Evolutionary conservation across 495 filamentous ascomycete genomes (phyloP), one percentile per base, ranked within the genome.

Genomic region (Viridothelium virens): DNA sequence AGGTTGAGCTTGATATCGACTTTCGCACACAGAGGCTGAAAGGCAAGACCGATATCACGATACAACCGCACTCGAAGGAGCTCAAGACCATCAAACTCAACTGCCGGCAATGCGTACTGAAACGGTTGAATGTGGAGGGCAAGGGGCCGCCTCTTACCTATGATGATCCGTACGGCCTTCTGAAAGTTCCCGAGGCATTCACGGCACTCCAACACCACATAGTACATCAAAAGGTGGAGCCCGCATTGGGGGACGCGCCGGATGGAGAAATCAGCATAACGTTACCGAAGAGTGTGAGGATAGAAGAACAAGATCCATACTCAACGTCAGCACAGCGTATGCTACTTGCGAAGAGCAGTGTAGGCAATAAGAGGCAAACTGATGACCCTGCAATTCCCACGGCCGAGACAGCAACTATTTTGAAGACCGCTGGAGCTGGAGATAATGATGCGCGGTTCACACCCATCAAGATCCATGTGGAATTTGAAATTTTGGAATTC

Each of bases 1-100:
- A 87, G 73, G 86, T 98, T 63, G 87, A 92, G 67, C 80, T 97
- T 63, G 92, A 97, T 66, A 82, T 98, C 68, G 86, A 97, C 76
- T 91, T 98, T 70, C 79, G 80, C 61, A 83, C 82, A 34, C 87
- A 87, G 72, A 86, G 82, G 72, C 74, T 97, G 70, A 88, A 82
- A 70, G 94, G 94, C 39, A 88, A 84, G 69, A 89, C 89, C 10
- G 89, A 90, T 63, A 89, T 98, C 67, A 85, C 87, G 1, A 83
- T 97, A 53, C 84, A 89, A 67, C 88, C 89, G 12, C 83, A 86
- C 38, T 76, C 79, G 48, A 83, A 85, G 59, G 83, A 90, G 9
- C 78, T 96, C 37, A 81, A 81, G 48, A 81, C 79, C n/a, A 85
- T 98, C 37, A 81, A 79, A 38, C 81, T 98, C 68, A 90, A 96